Base-by-base conservation (phyloP, 2,329 filamentous ascomycete species). In the Truncatella angustata region DNA sequence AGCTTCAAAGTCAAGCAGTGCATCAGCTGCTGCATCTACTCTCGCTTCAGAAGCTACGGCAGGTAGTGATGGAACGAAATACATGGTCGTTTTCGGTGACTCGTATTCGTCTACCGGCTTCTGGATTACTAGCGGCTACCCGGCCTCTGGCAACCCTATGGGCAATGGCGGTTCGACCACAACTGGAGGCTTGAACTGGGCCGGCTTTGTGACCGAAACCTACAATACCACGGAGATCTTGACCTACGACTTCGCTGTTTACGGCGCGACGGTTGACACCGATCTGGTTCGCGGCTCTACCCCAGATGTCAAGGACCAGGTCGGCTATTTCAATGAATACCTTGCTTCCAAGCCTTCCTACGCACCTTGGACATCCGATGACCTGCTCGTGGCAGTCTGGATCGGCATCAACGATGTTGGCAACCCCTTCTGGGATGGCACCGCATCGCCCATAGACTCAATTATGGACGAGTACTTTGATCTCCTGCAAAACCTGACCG, bases 101-200 rank as follows among this genome's bases (percentile, higher is more conserved):
- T 81, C 78, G 2, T 84, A 82, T 62, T 78, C 78, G 0, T 71
- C 74, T 45, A 81, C 77, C 7, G 74, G 73, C 34, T 84, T 83
- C 63, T 67, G 77, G 56, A 59, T 73, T 20, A 68, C 63, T 30
- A 67, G 70, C 20, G 64, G 69, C 1, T 75, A 80, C 44, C 78
- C 81, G 4, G 74, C 68, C 16, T 50, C 67, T 4, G 64, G 68
- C 0, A 80, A 82, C 56, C 78, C 80, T 1, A 70, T 84, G 51
- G 81, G 81, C 5, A 84, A 84, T 61, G 73, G 71, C 1, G 65
- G 71, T 5, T 63, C 61, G 35, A 73, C 72, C 18, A 68, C 68
- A 7, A 61, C 63, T 5, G 69, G 67, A 9, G 72, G 73, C 2
- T 52, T 63, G 39, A 74, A 74, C 54, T 74, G 71, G 71, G 63